These are phyloP conservation scores for Anthracocystis setariae DNA, from an alignment of 1,284 basidiomycete genomes.

Conservation along the genomic window DNA sequence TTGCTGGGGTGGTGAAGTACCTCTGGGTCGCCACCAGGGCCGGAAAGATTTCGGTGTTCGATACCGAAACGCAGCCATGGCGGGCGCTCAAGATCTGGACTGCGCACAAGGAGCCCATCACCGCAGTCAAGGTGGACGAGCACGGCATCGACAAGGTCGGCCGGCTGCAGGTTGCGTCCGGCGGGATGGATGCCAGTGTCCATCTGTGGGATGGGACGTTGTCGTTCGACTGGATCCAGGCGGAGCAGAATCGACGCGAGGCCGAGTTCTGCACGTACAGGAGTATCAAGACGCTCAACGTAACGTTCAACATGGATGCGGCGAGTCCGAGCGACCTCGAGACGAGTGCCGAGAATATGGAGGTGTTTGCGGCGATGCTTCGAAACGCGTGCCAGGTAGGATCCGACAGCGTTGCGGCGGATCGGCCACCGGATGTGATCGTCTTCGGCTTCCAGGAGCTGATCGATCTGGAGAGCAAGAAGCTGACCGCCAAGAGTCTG, in stretches of 20 bases:
- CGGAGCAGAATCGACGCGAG: slow-evolving; percentile 80
- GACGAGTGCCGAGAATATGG: slow-evolving; percentile 55
- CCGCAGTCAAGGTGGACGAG: slow-evolving; percentile 75
- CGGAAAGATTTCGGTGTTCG: slow-evolving; percentile 85
- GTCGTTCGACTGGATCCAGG: slow-evolving; percentile 84
- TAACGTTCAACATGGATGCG: slow-evolving; percentile 94
- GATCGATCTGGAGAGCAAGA: slow-evolving; percentile 89
- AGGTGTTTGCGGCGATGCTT: slow-evolving; percentile 50
- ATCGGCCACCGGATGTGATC: slow-evolving; percentile 82
- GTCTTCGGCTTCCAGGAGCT: slow-evolving; percentile 95
- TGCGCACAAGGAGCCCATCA: slow-evolving; percentile 79
- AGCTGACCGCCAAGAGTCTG: slow-evolving; percentile 76
- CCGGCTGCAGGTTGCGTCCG: slow-evolving; percentile 78
- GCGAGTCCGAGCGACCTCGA: slow-evolving; percentile 79
- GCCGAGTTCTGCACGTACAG: slow-evolving; percentile 81
- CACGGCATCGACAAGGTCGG: slow-evolving; percentile 38
- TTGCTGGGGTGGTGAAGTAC: slow-evolving; percentile 58
- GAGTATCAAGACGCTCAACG: slow-evolving; percentile 80
- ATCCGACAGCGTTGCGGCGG: slow-evolving; percentile 17
- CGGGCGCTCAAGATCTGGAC: slow-evolving; percentile 87
- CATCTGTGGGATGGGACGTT: slow-evolving; percentile 91
- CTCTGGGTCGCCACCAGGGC: slow-evolving; percentile 87
- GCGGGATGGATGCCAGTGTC: slow-evolving; percentile 80
- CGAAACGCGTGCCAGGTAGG: slow-evolving; percentile 44
- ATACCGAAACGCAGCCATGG: slow-evolving; percentile 75